phyloP scores from a whole-genome alignment of 2,329 filamentous ascomycete genomes.

The Pseudopithomyces maydicus region DNA sequence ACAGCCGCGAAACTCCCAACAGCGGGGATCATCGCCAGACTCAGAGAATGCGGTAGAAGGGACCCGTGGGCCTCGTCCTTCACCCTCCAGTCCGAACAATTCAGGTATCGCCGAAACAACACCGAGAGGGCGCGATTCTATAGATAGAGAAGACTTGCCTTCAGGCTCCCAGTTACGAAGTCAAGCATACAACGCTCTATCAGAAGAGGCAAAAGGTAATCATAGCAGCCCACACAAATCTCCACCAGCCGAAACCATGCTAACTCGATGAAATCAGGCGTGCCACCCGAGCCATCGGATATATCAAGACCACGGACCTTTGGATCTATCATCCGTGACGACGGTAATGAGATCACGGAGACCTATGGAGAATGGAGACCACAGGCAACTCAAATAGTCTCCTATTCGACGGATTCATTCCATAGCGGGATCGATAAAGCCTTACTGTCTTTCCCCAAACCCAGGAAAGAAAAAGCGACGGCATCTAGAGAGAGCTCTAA shows the following conservation, averaged over 20 bases:
- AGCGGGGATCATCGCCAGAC: neutral
- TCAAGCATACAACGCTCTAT: no score
- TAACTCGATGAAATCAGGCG: no score
- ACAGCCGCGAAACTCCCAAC: neutral
- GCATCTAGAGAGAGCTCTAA: no score
- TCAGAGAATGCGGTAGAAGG: neutral
- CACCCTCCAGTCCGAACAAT: neutral
- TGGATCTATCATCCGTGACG: conserved; percentile 3
- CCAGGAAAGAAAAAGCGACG: neutral
- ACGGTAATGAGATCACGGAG: neutral
- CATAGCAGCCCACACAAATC: no score
- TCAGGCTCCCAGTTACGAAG: no score
- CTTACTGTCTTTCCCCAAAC: neutral
- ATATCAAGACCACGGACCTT: no score
- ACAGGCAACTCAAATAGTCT: neutral
- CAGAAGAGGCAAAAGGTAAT: no score
- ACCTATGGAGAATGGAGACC: no score
- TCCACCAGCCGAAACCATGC: no score
- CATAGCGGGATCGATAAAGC: neutral
- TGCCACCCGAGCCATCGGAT: no score
- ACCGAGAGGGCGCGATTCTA: no score
- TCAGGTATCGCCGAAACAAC: neutral
- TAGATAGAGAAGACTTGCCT: neutral
- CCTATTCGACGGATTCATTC: neutral
- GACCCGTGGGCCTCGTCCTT: neutral